Evolutionary conservation across 176 grass and related monocot species (phyloP).

Genomic region (Puya raimondii): DNA sequence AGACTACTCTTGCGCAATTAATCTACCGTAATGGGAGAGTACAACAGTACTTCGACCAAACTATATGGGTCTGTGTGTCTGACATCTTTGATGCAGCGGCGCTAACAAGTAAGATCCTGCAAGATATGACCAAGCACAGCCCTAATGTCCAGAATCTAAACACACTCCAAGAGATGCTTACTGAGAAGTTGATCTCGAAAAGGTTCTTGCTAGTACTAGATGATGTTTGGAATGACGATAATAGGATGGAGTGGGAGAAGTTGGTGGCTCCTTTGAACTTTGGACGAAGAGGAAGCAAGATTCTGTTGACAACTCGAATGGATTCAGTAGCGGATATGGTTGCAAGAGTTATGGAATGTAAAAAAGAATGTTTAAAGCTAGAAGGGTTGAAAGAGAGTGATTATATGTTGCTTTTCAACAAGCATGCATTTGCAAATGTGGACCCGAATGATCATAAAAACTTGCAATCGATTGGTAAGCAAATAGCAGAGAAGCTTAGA

Average conservation of each 20-base stretch:
- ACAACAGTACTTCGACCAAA: slow-evolving; percentile 1
- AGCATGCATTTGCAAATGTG: slow-evolving; percentile 19
- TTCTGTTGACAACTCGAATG: slow-evolving; percentile 18
- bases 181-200: background rate
- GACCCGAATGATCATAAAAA: slow-evolving; percentile 5
- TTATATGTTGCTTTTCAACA: slow-evolving; percentile 5
- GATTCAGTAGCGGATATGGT: slow-evolving; percentile 19
- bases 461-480: slow-evolving; percentile 3
- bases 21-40: slow-evolving; percentile 9
- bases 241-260: background rate
- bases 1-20: slow-evolving; percentile 18
- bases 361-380: slow-evolving; percentile 3
- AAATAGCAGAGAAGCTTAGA: slow-evolving; percentile 12
- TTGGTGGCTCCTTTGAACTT: slow-evolving; percentile 7
- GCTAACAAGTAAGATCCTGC: slow-evolving; percentile 13
- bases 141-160: slow-evolving; percentile 15
- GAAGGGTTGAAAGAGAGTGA: slow-evolving; percentile 3
- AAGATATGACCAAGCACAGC: background rate
- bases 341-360: background rate
- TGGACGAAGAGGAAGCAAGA: slow-evolving; percentile 23
- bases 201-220: slow-evolving; percentile 26
- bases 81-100: slow-evolving; percentile 5
- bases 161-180: slow-evolving; percentile 9
- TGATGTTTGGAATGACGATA: slow-evolving; percentile 24
- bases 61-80: slow-evolving; percentile 18